Percentiles rank a stretch among this genome's conserved stretches.
phyloP scores from a whole-genome alignment of 23 red algal genomes.

The Pyropia haitanensis region DNA sequence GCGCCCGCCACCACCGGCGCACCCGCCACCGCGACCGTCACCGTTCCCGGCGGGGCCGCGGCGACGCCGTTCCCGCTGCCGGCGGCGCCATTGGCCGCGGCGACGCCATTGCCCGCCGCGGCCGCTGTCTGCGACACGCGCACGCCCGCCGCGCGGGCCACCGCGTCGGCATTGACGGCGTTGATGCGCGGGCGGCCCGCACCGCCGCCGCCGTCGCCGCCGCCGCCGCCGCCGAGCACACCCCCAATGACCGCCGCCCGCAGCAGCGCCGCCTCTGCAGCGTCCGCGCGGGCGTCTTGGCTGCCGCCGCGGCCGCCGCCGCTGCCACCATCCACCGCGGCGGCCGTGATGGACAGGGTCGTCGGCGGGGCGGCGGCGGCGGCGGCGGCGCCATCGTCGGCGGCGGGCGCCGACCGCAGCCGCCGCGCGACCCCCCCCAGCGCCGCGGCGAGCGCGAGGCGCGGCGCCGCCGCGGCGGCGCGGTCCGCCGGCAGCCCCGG shows the following conservation, averaged over 20 bases:
- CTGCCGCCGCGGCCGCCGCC: slow-evolving; percentile 35
- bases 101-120: not conserved
- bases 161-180: slow-evolving; percentile 86
- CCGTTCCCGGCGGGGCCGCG: slow-evolving; percentile 18
- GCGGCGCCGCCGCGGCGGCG: slow-evolving; percentile 48
- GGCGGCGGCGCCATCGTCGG: no score
- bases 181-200: slow-evolving; percentile 53
- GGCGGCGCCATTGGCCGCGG: no score
- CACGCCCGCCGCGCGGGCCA: slow-evolving; percentile 49
- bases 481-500: slow-evolving; percentile 61
- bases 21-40: slow-evolving; percentile 57
- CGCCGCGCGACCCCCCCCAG: slow-evolving; percentile 47
- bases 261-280: slow-evolving; percentile 51
- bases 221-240: slow-evolving; percentile 24
- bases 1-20: slow-evolving; percentile 50
- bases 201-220: slow-evolving; percentile 10
- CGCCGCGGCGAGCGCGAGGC: slow-evolving; percentile 47
- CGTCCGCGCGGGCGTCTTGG: slow-evolving; percentile 29
- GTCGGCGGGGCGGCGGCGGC: no score
- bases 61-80: not conserved
- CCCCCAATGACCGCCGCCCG: slow-evolving; percentile 74
- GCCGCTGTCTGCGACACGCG: slow-evolving; percentile 50
- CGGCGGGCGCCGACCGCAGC: no score
- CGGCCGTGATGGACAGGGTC: slow-evolving; percentile 2
- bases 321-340: slow-evolving; percentile 32